Conservation (phyloP, 2,329 filamentous ascomycete genomes). For the Elsinoe perseae region DNA sequence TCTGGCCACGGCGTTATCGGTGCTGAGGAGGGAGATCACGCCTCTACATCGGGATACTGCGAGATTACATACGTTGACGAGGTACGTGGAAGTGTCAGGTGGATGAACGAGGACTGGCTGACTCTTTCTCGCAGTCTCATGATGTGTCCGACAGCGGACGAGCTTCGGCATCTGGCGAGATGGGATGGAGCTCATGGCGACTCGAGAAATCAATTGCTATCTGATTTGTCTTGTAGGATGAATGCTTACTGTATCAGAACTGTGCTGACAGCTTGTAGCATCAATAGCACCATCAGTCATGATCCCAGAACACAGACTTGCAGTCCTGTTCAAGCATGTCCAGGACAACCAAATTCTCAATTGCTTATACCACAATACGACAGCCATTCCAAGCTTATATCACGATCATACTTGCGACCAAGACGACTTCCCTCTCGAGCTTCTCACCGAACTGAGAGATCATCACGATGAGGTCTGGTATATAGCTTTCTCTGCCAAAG, state of each 20-base stretch:
- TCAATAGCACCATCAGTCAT: conserved; percentile 94
- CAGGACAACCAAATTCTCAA: conserved; percentile 74
- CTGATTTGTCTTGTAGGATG: conserved; percentile 69
- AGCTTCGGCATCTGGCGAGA: conserved; percentile 65
- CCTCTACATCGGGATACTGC: conserved; percentile 72
- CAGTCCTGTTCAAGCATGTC: conserved; percentile 70
- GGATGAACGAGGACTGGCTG: background rate
- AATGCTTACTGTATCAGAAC: conserved; percentile 5
- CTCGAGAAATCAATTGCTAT: conserved; percentile 67
- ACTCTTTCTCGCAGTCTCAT: conserved; percentile 54
- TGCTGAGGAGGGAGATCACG: conserved; percentile 81
- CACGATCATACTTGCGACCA: conserved; percentile 78
- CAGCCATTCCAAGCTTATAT: conserved; percentile 73
- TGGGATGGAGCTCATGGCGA: conserved; percentile 77
- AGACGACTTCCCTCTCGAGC: conserved; percentile 67
- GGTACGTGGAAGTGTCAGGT: conserved; percentile 36
- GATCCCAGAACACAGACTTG: conserved; percentile 86
- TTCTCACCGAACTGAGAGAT: conserved; percentile 61
- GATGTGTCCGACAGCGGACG: conserved; percentile 74
- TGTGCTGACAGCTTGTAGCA: conserved; percentile 42
- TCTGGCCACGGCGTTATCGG: conserved; percentile 63
- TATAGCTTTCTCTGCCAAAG: conserved; percentile 82
- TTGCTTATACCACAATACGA: conserved; percentile 83
- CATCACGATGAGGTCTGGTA: conserved; percentile 86
- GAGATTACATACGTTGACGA: conserved; percentile 74